Percentiles rank a stretch among this genome's conserved stretches.
Conservation (phyloP, 495 filamentous ascomycete genomes). For the Evernia prunastri region DNA sequence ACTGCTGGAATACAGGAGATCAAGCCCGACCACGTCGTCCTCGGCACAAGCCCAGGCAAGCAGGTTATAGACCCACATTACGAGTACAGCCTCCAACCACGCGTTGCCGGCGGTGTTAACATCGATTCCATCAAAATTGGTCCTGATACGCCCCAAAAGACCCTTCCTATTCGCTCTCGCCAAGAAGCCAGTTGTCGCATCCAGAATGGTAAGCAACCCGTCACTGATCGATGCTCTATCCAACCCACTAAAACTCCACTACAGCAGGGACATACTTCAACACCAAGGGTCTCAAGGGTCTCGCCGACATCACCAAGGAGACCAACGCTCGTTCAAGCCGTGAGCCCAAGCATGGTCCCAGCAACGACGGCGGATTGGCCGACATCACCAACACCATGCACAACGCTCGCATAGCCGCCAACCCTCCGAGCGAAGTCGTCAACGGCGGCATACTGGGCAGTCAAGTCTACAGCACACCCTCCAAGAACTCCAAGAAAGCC, state of each 20-base stretch:
- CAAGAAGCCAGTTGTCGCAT: not conserved
- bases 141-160: not conserved
- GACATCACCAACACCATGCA: not conserved
- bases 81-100: constrained; percentile 2
- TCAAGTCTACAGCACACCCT: not conserved
- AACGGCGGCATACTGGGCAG: not conserved
- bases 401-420: not conserved
- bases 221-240: too few relatives aligned
- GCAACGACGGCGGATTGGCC: not conserved
- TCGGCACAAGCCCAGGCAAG: not conserved
- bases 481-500: not conserved
- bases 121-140: not conserved
- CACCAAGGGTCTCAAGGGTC: not conserved
- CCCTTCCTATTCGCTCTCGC: not conserved
- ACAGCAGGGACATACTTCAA: constrained; percentile 1
- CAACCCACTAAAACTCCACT: not conserved
- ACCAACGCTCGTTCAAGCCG: not conserved
- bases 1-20: not conserved
- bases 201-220: not conserved
- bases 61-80: not conserved
- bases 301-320: not conserved
- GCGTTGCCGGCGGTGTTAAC: not conserved
- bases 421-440: not conserved
- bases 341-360: not conserved
- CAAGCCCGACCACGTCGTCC: not conserved